phyloP scores from a whole-genome alignment of 257 asterid species.

The Solanum etuberosum region DNA sequence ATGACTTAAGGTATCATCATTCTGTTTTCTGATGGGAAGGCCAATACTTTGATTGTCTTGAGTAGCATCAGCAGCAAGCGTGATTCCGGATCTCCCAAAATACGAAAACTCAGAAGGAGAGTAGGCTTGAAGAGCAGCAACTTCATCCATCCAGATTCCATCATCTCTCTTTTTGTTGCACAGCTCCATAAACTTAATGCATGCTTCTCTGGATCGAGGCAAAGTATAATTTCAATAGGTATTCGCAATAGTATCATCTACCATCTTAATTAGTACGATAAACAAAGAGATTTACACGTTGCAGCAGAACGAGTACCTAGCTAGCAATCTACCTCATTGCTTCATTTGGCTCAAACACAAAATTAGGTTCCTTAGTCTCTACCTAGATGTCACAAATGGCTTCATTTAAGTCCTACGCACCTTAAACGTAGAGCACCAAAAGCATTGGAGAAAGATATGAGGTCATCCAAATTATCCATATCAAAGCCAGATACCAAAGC shows the following conservation, averaged over 20 bases:
- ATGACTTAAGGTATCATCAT: constrained; percentile 26
- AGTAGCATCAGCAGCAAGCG: constrained; percentile 25
- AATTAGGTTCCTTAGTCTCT: not conserved
- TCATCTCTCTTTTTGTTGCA: constrained; percentile 63
- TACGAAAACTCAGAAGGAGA: constrained; percentile 31
- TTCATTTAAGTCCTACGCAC: constrained; percentile 4
- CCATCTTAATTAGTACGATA: not conserved
- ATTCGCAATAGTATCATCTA: not conserved
- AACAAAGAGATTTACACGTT: not conserved
- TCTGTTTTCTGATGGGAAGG: not conserved
- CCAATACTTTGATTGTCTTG: not conserved
- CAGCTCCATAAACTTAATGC: constrained; percentile 52
- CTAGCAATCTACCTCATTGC: not conserved
- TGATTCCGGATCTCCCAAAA: constrained; percentile 42
- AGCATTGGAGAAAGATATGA: constrained; percentile 57
- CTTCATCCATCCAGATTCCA: constrained; percentile 73
- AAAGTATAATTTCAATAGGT: not conserved
- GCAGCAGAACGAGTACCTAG: not conserved
- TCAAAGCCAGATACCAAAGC: constrained; percentile 73
- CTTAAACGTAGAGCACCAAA: constrained; percentile 79
- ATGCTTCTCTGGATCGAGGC: constrained; percentile 45
- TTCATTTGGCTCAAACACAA: not conserved
- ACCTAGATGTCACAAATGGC: not conserved
- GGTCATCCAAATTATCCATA: constrained; percentile 46
- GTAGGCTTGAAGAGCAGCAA: constrained; percentile 66